Percentiles rank a stretch among this genome's conserved stretches.
Evolutionary conservation across 106 monocot genomes (phyloP).

Genomic region (Allium fistulosum): DNA sequence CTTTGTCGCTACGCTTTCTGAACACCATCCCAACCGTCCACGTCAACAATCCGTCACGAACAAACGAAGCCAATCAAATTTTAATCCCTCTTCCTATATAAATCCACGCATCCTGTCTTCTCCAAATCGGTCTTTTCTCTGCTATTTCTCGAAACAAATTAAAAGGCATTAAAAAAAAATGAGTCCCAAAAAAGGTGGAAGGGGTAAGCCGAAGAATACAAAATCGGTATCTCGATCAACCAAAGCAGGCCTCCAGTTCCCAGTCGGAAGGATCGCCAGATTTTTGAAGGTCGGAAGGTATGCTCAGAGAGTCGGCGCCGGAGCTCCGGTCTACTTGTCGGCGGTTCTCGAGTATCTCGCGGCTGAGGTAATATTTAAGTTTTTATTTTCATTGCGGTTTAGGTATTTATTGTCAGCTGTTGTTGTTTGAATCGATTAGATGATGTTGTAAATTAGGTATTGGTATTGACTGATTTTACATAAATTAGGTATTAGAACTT

Average conservation of each 20-base stretch:
- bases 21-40: no score
- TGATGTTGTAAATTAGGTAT: no score
- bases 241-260: constrained; percentile 63
- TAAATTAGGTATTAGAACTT: constrained; percentile 4
- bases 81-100: no score
- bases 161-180: constrained; percentile 4
- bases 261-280: constrained; percentile 53
- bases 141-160: no score
- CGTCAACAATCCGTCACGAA: no score
- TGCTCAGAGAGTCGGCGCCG: constrained; percentile 44
- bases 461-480: neutral
- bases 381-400: no score
- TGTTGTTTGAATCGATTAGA: no score
- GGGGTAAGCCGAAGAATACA: constrained; percentile 27
- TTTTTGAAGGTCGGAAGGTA: constrained; percentile 63
- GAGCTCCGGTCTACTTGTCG: constrained; percentile 34
- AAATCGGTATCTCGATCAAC: constrained; percentile 39
- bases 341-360: constrained; percentile 39
- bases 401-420: no score
- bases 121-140: no score
- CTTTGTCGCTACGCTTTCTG: no score
- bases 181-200: constrained; percentile 25
- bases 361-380: constrained; percentile 17
- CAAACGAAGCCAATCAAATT: no score
- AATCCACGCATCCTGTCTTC: no score